Conservation (phyloP, 2,329 filamentous ascomycete species). For the Fusarium annulatum region DNA sequence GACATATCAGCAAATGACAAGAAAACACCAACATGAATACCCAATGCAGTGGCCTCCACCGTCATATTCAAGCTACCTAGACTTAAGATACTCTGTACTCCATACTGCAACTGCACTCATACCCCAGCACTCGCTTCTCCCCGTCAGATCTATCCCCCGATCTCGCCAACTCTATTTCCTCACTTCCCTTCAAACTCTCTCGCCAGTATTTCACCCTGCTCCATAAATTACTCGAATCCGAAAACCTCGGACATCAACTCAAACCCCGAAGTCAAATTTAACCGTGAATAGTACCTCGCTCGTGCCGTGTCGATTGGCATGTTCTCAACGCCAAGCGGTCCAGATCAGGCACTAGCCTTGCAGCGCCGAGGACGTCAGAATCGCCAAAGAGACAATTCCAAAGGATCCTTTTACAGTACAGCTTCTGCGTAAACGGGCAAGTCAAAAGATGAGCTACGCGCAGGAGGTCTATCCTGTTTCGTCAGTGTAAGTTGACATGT, state of each 20-base stretch:
- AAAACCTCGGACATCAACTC: background rate
- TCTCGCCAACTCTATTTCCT: conserved; percentile 11
- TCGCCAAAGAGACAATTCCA: background rate
- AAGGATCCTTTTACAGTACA: background rate
- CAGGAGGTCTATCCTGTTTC: background rate
- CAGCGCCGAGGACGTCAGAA: background rate
- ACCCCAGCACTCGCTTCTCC: conserved; percentile 3
- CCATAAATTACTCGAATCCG: background rate
- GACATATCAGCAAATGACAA: background rate
- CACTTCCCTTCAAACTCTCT: background rate
- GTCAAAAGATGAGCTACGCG: background rate
- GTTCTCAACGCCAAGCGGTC: background rate
- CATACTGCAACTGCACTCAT: background rate
- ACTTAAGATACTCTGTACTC: too few species aligned
- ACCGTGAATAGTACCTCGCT: background rate
- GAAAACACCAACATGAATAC: background rate
- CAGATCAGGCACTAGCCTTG: conserved; percentile 1
- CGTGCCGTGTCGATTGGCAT: conserved; percentile 11
- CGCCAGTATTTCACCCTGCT: background rate
- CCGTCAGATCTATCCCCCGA: background rate
- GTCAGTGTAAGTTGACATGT: background rate
- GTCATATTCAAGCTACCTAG: background rate
- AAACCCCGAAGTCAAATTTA: too few species aligned
- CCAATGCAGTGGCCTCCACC: background rate
- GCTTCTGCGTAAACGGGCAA: background rate